A percentile compares a stretch with the other conserved stretches of the same genome.
These are phyloP conservation scores for Aristolochia contorta DNA, from an alignment of 164 flowering plant genomes.

Conservation along the genomic window DNA sequence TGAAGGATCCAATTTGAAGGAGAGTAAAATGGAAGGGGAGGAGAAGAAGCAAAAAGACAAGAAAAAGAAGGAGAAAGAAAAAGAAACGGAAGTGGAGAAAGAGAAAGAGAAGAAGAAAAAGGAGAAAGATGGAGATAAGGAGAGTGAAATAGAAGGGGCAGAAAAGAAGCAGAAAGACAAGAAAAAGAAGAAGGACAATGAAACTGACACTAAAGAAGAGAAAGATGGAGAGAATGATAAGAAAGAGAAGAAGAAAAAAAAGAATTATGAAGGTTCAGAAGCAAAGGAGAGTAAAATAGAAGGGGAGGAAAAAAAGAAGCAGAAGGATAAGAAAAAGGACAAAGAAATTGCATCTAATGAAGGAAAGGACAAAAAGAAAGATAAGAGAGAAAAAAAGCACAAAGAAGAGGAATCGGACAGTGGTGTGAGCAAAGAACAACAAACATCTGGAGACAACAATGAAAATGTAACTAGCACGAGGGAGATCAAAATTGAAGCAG, in stretches of 20 bases:
- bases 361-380: not conserved
- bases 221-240: not conserved
- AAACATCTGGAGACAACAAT: not conserved
- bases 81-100: not conserved
- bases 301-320: not conserved
- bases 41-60: slow-evolving; percentile 3
- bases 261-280: not conserved
- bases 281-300: not conserved
- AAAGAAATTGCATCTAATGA: not conserved
- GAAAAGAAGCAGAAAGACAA: not conserved
- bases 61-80: not conserved
- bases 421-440: not conserved
- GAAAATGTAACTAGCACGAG: not conserved
- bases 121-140: not conserved
- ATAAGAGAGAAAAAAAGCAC: not conserved
- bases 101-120: not conserved
- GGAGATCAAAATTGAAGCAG: not conserved
- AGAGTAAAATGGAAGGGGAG: not conserved
- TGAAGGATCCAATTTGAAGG: not conserved
- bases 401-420: not conserved
- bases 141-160: not conserved
- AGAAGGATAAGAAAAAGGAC: not conserved
- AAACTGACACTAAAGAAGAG: not conserved
- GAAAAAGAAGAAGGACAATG: not conserved
- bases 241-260: not conserved